phyloP scores from a whole-genome alignment of 176 grass and related monocot species.

The Urochloa ruziziensis region DNA sequence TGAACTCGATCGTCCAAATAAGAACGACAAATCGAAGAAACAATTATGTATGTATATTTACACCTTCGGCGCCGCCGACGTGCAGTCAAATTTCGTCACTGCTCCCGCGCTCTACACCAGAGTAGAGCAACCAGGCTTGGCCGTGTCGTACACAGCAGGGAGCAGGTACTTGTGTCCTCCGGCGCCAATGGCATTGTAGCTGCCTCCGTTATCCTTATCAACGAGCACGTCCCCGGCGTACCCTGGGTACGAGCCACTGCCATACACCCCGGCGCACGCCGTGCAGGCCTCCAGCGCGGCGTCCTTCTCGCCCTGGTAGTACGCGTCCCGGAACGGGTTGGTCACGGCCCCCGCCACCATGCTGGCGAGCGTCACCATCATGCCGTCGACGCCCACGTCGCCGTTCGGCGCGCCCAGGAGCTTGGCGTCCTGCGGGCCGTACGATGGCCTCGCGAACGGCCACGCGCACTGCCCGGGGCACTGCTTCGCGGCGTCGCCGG shows the following conservation, averaged over 20 bases:
- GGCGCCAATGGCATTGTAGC: conserved; percentile 50
- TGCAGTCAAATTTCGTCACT: no score
- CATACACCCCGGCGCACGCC: conserved; percentile 53
- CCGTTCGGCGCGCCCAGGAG: conserved; percentile 43
- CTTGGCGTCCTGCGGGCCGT: conserved; percentile 45
- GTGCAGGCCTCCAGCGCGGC: conserved; percentile 54
- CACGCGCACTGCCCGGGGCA: conserved; percentile 66
- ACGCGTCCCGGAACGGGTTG: conserved; percentile 57
- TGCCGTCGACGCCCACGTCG: conserved; percentile 50
- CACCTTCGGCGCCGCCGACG: background rate
- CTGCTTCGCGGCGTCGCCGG: conserved; percentile 39
- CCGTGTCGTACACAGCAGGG: conserved; percentile 32
- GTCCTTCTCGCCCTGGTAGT: conserved; percentile 48
- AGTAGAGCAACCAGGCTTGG: conserved; percentile 32
- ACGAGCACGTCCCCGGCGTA: conserved; percentile 47
- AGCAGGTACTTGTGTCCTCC: conserved; percentile 46
- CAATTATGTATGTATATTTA: background rate
- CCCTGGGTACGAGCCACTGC: conserved; percentile 44
- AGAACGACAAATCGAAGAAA: background rate
- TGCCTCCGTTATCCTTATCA: conserved; percentile 33
- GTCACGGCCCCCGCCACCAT: conserved; percentile 43
- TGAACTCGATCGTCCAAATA: background rate
- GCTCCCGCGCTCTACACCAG: conserved; percentile 8
- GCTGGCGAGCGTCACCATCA: conserved; percentile 51
- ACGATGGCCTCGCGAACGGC: conserved; percentile 52